Evolutionary conservation across 73 alveolate genomes (phyloP).

Genomic region (Paramecium bursaria): DNA sequence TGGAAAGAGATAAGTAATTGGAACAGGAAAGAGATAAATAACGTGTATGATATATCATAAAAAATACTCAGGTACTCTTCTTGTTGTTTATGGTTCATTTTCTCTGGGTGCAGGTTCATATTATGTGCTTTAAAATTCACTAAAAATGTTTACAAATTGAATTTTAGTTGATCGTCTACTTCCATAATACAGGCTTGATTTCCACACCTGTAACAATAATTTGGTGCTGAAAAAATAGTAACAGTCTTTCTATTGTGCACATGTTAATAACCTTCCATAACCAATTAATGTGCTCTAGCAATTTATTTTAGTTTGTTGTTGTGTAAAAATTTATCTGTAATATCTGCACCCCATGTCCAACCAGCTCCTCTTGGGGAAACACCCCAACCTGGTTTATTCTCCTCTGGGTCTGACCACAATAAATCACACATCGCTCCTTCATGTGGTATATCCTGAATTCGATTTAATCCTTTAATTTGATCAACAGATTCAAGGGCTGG

Average conservation of each 20-base stretch:
- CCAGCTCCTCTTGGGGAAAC: slow-evolving; percentile 85
- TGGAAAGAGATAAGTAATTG: slow-evolving; percentile 44
- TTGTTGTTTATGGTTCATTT: slow-evolving; percentile 69
- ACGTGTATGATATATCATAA: slow-evolving; percentile 61
- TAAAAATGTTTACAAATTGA: slow-evolving; percentile 42
- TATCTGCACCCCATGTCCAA: slow-evolving; percentile 82
- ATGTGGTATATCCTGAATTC: slow-evolving; percentile 92
- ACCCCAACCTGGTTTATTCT: slow-evolving; percentile 72
- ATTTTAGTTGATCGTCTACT: slow-evolving; percentile 69
- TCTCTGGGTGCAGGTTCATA: slow-evolving; percentile 74
- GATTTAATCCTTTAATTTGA: slow-evolving; percentile 75
- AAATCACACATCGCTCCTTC: slow-evolving; percentile 91
- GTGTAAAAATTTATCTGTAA: slow-evolving; percentile 74
- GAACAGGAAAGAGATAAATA: neutral
- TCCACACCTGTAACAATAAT: slow-evolving; percentile 96
- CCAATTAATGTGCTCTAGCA: slow-evolving; percentile 82
- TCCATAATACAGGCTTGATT: slow-evolving; percentile 85
- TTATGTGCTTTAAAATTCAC: slow-evolving; percentile 35
- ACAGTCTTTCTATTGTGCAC: slow-evolving; percentile 84
- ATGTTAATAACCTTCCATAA: slow-evolving; percentile 79
- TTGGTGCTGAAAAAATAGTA: slow-evolving; percentile 94
- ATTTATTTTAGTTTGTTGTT: slow-evolving; percentile 66
- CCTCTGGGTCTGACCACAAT: slow-evolving; percentile 87
- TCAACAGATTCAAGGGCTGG: slow-evolving; percentile 85
- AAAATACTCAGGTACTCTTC: slow-evolving; percentile 74